Evolutionary conservation across 1,284 basidiomycete genomes (phyloP).

Genomic region (Nidula niveotomentosa): DNA sequence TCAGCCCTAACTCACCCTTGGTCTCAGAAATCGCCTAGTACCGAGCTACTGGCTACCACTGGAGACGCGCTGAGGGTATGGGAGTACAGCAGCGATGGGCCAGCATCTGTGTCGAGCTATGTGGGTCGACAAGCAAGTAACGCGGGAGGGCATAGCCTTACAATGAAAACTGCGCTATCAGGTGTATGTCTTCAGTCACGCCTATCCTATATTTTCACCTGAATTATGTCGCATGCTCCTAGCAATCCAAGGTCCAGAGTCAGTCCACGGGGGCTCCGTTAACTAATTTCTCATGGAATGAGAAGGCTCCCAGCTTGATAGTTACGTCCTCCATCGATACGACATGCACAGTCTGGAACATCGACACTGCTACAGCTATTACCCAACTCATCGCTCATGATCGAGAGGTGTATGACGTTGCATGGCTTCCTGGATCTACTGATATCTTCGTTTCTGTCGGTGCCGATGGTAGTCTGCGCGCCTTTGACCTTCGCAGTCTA

Average conservation of each 20-base stretch:
- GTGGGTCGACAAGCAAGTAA: slow-evolving; percentile 65
- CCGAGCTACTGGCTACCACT: slow-evolving; percentile 87
- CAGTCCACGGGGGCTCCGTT: slow-evolving; percentile 84
- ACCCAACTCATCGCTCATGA: slow-evolving; percentile 99
- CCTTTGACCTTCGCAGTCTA: slow-evolving; percentile 94
- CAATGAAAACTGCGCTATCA: slow-evolving; percentile 70
- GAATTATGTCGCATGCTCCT: background rate
- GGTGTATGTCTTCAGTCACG: slow-evolving; percentile 61
- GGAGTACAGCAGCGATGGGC: slow-evolving; percentile 73
- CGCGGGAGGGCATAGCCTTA: slow-evolving; percentile 56
- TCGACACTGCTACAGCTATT: slow-evolving; percentile 93
- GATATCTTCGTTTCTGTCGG: slow-evolving; percentile 99
- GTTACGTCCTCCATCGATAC: slow-evolving; percentile 98
- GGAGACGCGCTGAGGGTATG: slow-evolving; percentile 89
- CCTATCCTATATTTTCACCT: slow-evolving; percentile 5
- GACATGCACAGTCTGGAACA: slow-evolving; percentile 96
- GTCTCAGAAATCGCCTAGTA: slow-evolving; percentile 57
- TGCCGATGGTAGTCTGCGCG: slow-evolving; percentile 94
- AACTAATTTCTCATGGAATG: slow-evolving; percentile 96
- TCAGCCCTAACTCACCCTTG: slow-evolving; percentile 59
- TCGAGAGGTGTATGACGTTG: slow-evolving; percentile 96
- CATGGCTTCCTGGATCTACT: slow-evolving; percentile 97
- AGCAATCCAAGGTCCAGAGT: slow-evolving; percentile 88
- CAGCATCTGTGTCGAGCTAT: slow-evolving; percentile 59
- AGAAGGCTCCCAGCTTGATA: slow-evolving; percentile 82